phyloP scores from a whole-genome alignment of 2,329 filamentous ascomycete species.

The Aureobasidium sp. region DNA sequence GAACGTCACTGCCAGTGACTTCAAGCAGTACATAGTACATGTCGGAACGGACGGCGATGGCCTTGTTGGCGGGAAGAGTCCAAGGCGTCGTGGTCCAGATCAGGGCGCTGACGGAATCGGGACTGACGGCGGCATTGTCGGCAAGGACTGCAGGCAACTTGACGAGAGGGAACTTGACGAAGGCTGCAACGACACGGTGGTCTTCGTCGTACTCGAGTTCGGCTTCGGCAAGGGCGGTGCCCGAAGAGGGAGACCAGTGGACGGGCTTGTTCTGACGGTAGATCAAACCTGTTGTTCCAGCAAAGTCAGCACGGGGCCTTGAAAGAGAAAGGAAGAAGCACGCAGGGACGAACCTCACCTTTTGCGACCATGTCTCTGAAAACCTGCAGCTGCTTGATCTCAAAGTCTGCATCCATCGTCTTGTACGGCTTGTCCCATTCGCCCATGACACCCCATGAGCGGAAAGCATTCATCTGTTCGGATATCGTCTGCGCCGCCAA shows the following conservation, averaged over 20 bases:
- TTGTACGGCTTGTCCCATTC: conserved; percentile 72
- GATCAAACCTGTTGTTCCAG: conserved; percentile 51
- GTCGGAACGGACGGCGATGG: conserved; percentile 72
- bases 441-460: conserved; percentile 68
- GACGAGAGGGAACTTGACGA: conserved; percentile 67
- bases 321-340: background rate
- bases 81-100: conserved; percentile 98
- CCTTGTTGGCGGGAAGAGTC: conserved; percentile 89
- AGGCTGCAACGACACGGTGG: conserved; percentile 66
- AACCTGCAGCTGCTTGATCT: conserved; percentile 65
- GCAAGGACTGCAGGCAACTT: conserved; percentile 39
- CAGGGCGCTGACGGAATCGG: conserved; percentile 61
- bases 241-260: conserved; percentile 76
- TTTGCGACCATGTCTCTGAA: conserved; percentile 69
- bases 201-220: conserved; percentile 78
- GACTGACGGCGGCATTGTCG: conserved; percentile 31
- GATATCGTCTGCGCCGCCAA: conserved; percentile 63
- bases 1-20: conserved; percentile 32
- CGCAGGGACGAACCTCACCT: conserved; percentile 26
- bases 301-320: background rate
- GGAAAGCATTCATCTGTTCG: conserved; percentile 67
- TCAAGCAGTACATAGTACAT: conserved; percentile 66
- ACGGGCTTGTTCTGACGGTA: conserved; percentile 76
- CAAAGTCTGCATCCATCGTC: conserved; percentile 71
- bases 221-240: conserved; percentile 73